phyloP scores from a whole-genome alignment of 2,329 filamentous ascomycete genomes.

The Teratosphaeria pseudoeucalypti region DNA sequence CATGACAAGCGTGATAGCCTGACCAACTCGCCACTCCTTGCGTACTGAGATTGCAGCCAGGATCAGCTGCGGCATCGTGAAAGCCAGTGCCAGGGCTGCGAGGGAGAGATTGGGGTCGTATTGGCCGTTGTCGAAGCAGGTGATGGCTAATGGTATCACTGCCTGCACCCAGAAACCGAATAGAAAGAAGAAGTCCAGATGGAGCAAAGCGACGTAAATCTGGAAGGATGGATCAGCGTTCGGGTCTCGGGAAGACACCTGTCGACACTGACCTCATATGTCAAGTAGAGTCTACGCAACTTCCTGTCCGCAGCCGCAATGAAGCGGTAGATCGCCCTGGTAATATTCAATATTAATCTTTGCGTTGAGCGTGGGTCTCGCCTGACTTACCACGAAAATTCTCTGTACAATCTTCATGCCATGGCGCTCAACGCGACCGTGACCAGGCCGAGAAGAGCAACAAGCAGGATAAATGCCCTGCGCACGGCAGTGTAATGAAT shows the following conservation, averaged over 20 bases:
- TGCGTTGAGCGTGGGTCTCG: background rate
- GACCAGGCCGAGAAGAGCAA: background rate
- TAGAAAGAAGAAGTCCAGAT: background rate
- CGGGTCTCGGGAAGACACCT: background rate
- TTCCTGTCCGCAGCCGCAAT: background rate
- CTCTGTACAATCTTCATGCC: background rate
- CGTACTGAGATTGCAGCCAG: background rate
- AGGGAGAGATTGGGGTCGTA: background rate
- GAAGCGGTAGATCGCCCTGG: background rate
- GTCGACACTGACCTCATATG: background rate
- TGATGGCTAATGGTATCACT: background rate
- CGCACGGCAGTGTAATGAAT: background rate
- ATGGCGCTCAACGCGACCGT: background rate
- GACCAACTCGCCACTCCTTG: background rate
- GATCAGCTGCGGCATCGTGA: background rate
- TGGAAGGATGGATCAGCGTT: background rate
- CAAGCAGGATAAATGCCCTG: background rate
- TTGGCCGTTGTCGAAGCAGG: background rate
- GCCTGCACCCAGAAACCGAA: background rate
- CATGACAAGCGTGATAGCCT: background rate
- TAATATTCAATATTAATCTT: background rate
- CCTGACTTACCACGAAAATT: background rate
- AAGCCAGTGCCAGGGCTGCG: background rate
- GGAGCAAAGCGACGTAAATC: background rate
- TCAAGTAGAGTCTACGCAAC: background rate